phyloP scores from a whole-genome alignment of 1,139 yeast species.

The Pneumocystis jirovecii region DNA sequence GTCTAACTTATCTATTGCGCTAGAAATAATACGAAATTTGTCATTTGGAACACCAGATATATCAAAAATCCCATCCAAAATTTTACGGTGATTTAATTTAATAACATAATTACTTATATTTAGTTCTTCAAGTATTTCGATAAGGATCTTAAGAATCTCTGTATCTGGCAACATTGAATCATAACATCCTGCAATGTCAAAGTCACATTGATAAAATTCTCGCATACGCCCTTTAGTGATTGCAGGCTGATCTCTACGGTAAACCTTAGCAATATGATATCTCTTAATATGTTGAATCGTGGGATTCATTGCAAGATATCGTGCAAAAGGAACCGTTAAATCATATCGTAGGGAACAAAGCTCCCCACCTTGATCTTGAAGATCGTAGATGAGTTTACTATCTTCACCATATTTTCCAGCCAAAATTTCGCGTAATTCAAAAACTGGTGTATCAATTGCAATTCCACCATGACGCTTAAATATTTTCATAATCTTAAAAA shows the following conservation, averaged over 20 bases:
- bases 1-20: slow-evolving; percentile 93
- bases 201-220: slow-evolving; percentile 96
- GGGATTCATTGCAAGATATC: slow-evolving; percentile 90
- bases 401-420: slow-evolving; percentile 98
- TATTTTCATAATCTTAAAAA: slow-evolving; percentile 49
- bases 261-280: slow-evolving; percentile 93
- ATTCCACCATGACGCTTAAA: slow-evolving; percentile 96
- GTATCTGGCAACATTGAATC: slow-evolving; percentile 95
- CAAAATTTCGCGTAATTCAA: slow-evolving; percentile 83
- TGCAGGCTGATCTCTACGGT: slow-evolving; percentile 97
- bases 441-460: slow-evolving; percentile 94
- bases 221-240: slow-evolving; percentile 99
- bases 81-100: slow-evolving; percentile 86
- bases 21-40: slow-evolving; percentile 81
- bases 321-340: slow-evolving; percentile 92
- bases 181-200: slow-evolving; percentile 83
- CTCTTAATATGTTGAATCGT: slow-evolving; percentile 68
- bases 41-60: slow-evolving; percentile 89
- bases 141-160: slow-evolving; percentile 63
- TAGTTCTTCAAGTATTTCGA: slow-evolving; percentile 68
- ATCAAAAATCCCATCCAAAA: slow-evolving; percentile 86
- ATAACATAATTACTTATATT: slow-evolving; percentile 82
- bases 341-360: slow-evolving; percentile 87
- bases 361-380: slow-evolving; percentile 98
- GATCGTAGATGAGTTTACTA: slow-evolving; percentile 82